Evolutionary conservation across 1,139 yeast genomes (phyloP), one percentile per base, ranked within the genome.

Genomic region (Sugiyamaella japonica): DNA sequence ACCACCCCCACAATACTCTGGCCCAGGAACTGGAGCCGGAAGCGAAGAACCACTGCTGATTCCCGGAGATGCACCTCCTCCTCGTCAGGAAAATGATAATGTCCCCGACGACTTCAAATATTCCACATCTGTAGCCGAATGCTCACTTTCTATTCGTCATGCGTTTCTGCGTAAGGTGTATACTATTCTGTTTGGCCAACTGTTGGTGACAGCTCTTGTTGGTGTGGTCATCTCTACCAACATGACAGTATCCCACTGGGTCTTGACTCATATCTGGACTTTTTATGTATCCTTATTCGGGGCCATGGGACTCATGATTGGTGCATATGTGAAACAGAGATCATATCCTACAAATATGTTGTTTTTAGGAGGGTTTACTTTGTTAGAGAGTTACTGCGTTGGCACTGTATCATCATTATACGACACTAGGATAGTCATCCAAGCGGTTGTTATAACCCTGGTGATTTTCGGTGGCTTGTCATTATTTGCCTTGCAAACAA

Each of bases 131-230:
- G 95, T 89, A 28, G 83, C 90, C 6, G 83, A 86, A 31, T 88
- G 96, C 72, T 89, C 86, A 58, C 74, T 88, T 50, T 82, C 86
- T 8, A 76, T 89, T 39, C 82, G 96, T 61, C 89, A 85, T 63
- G 78, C 85, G 67, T 89, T 89, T 66, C 74, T 88, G 60, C 79
- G 91, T 59, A 87, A 86, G 66, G 97, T 89, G 9, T 89, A 89
- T 70, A 76, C 90, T 2, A 77, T 89, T 55, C 76, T 89, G 50
- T 73, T 85, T 4, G 72, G 79, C 2, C 97, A 89, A 69, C 69
- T 89, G 48, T 68, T 84, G 48, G 72, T 76, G 40, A 87, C 96
- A 0, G 77, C 85, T 17, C 71, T 77, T 12, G 80, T 84, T 20
- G 88, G 93, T 6, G 74, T 77, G 28, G 63, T 80, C 36, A 81